phyloP scores from a whole-genome alignment of 768 basidiomycete species.

The Boletus rubroflammeus region DNA sequence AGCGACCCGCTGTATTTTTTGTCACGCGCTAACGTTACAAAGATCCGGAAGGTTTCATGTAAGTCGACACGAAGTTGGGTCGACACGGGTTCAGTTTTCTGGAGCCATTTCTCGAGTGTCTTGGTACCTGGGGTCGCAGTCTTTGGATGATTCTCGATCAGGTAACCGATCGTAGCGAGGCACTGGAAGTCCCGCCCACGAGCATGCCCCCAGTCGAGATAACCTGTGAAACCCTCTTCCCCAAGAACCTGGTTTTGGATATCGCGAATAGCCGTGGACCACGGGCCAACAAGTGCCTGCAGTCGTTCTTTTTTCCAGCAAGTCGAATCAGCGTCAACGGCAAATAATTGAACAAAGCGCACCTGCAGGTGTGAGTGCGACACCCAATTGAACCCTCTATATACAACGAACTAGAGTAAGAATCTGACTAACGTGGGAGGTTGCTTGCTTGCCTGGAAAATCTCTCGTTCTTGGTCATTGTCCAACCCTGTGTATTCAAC shows the following conservation, averaged over 20 bases:
- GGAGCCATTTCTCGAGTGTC: constrained; percentile 38
- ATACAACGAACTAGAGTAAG: neutral
- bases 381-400: constrained; percentile 51
- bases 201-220: constrained; percentile 41
- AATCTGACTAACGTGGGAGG: neutral
- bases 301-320: constrained; percentile 40
- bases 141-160: constrained; percentile 32
- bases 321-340: neutral
- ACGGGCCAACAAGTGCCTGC: constrained; percentile 46
- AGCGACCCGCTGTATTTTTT: constrained; percentile 32
- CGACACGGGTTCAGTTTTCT: constrained; percentile 24
- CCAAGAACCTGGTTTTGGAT: constrained; percentile 37
- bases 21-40: constrained; percentile 33
- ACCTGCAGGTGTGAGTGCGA: constrained; percentile 50
- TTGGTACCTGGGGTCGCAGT: constrained; percentile 23
- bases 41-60: constrained; percentile 34
- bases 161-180: constrained; percentile 36
- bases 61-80: constrained; percentile 26
- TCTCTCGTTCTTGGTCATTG: constrained; percentile 58
- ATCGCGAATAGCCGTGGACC: constrained; percentile 41
- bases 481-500: constrained; percentile 51
- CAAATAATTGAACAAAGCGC: constrained; percentile 3
- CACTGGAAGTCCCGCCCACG: constrained; percentile 47
- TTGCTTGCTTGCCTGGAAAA: constrained; percentile 47
- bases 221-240: constrained; percentile 35